Evolutionary conservation across 768 basidiomycete genomes (phyloP).

Genomic region (Psilocybe cubensis): DNA sequence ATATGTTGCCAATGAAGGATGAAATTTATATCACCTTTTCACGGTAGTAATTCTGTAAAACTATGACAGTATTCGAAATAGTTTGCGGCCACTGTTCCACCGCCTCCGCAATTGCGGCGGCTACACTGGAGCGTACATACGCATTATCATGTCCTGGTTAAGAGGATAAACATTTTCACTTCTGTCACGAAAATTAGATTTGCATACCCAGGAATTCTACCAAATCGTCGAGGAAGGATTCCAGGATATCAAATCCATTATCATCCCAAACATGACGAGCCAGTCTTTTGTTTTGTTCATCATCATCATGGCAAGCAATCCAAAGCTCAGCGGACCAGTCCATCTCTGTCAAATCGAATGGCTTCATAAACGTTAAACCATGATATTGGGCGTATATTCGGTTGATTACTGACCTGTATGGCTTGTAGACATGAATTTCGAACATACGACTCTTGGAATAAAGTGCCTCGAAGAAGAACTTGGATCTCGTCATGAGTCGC

Average conservation of each 20-base stretch:
- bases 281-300: conserved; percentile 84
- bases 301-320: conserved; percentile 85
- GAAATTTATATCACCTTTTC: conserved; percentile 79
- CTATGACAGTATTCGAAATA: conserved; percentile 46
- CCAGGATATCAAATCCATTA: conserved; percentile 88
- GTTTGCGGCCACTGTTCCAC: conserved; percentile 72
- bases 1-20: no score
- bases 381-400: not conserved
- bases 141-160: conserved; percentile 72
- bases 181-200: not conserved
- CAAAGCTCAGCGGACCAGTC: conserved; percentile 92
- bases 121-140: conserved; percentile 77
- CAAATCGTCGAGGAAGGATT: conserved; percentile 60
- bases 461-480: conserved; percentile 71
- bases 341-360: conserved; percentile 91
- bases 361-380: conserved; percentile 45
- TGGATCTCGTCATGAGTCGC: conserved; percentile 65
- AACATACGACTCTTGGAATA: conserved; percentile 87
- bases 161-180: not conserved
- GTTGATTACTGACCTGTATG: conserved; percentile 62
- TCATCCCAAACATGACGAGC: conserved; percentile 92
- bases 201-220: conserved; percentile 69
- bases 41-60: conserved; percentile 74
- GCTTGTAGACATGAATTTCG: conserved; percentile 90
- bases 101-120: conserved; percentile 77